Base-by-base conservation (phyloP, 768 basidiomycete genomes). In the Rhodosporidiobolus sp. region DNA sequence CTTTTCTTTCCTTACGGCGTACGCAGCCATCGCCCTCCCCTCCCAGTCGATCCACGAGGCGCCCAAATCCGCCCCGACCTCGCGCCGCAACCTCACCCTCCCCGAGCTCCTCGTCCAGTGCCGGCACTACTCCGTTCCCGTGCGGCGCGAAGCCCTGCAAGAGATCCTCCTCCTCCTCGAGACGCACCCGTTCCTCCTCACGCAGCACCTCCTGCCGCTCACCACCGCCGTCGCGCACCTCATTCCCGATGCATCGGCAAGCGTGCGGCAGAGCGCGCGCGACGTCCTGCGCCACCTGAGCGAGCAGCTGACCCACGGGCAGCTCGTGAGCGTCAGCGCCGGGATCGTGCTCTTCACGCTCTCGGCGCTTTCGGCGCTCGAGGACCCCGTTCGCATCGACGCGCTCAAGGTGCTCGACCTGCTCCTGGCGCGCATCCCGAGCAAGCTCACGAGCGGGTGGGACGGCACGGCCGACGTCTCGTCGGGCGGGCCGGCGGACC, bases 351-450 rank as follows among this genome's bases (percentile, higher is more conserved):
- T 98, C 24, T 95, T 94, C 79, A 87, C 88, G 0, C 88, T 91
- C 11, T 95, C 94, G 17, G 92, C 92, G 0, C 89, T 94, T 80
- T 94, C 92, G 0, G 90, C 94, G 77, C 95, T 98, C 58, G 96
- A 94, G 80, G 94, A 94, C 30, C 92, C 95, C 80, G 92, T 97
- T 70, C 86, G 93, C 24, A 85, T 97, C 50, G 94, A 97, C 78
- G 91, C 92, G 6, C 84, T 95, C 65, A 87, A 88, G 20, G 87
- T 92, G 75, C 81, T 97, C 54, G 86, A 90, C 77, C 79, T 94
- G 32, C 84, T 92, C 52, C 84, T 96, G 7, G 87, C 89, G 49
- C 78, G 83, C 69, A 86, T 90, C 8, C 92, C 94, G 17, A 84
- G 84, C 53, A 82, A 84, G 14, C 87, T 93, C 8, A 85, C 88